A percentile compares a stretch with the other conserved stretches of the same genome.
Evolutionary conservation across 768 basidiomycete genomes (phyloP).

Genomic region (Boletales sp.): DNA sequence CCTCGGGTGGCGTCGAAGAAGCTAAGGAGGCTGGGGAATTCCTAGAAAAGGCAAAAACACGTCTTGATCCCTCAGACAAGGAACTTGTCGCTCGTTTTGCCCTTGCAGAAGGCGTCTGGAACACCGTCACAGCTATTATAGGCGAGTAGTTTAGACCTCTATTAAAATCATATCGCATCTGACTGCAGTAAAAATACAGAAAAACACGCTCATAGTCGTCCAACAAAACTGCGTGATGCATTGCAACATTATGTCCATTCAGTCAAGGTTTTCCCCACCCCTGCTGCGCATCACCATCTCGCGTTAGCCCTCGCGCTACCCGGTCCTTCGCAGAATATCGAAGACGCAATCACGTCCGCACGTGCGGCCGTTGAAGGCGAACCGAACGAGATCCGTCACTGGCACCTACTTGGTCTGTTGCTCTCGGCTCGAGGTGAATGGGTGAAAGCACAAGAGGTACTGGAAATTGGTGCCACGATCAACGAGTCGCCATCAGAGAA

Average conservation of each 20-base stretch:
- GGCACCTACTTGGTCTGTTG: conserved; percentile 87
- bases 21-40: conserved; percentile 58
- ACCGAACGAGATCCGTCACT: conserved; percentile 63
- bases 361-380: conserved; percentile 71
- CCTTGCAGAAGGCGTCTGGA: conserved; percentile 72
- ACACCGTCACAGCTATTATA: conserved; percentile 63
- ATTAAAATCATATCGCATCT: not conserved
- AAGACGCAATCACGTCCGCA: conserved; percentile 64
- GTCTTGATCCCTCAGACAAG: conserved; percentile 47
- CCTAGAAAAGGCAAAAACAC: conserved; percentile 56
- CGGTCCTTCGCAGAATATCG: conserved; percentile 60
- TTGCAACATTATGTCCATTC: conserved; percentile 50
- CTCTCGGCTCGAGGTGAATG: conserved; percentile 79
- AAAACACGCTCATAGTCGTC: conserved; percentile 59
- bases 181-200: conserved; percentile 39
- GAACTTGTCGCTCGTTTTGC: conserved; percentile 57
- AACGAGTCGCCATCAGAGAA: conserved; percentile 41
- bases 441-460: conserved; percentile 68
- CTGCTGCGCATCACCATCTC: conserved; percentile 73
- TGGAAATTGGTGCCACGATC: conserved; percentile 71
- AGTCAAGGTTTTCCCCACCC: conserved; percentile 44
- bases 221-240: conserved; percentile 54
- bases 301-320: conserved; percentile 68
- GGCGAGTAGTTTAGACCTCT: conserved; percentile 39
- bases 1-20: conserved; percentile 49